Base-by-base conservation (phyloP, 2,329 filamentous ascomycete genomes). In the Neopestalotiopsis rosae region DNA sequence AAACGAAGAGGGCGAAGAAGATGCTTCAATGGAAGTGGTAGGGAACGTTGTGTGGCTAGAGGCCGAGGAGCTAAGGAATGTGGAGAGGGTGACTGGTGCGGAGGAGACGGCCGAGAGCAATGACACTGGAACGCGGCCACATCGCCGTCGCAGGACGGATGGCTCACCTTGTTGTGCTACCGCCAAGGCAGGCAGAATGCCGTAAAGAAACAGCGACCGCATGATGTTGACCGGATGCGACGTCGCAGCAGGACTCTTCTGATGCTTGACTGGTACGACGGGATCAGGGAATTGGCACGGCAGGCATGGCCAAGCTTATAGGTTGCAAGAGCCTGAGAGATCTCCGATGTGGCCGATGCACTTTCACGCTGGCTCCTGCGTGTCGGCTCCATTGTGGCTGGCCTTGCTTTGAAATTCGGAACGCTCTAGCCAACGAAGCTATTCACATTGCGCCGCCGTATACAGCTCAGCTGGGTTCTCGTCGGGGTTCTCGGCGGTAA, bases 151-250 rank as follows among this genome's bases (percentile, higher is more conserved):
- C 61, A 38, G 20, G 61, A 52, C 61, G n/a, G 61, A 64, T 24
- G 34, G 38, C 61, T 64, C 61, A 64, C 61, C 61, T 64, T 64
- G 61, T 64, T 64, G 61, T 13, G 61, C 61, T 10, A 64, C 30
- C 61, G 61, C 42, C 61, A 52, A 52, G 30, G 61, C 38, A 28
- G 61, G 42, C 38, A 24, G 30, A 10, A 64, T 20, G 34, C 61
- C 61, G 17, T 42, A 45, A 30, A 64, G 38, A 32, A 64, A 32
- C n/a, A 64, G 30, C 38, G 61, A 52, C 61, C 61, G 28, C 61
- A 61, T 61, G 32, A 34, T 61, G 32, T 20, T 61, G 28, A 49
- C 32, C 59, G 32, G 32, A 20, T 30, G 59, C 32, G 17, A 34
- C 14, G 59, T 61, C 59, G 32, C 59, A 7, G 17, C 28, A 61